Evolutionary conservation across 2,329 filamentous ascomycete genomes (phyloP).

Genomic region (Sclerotinia subarctica): DNA sequence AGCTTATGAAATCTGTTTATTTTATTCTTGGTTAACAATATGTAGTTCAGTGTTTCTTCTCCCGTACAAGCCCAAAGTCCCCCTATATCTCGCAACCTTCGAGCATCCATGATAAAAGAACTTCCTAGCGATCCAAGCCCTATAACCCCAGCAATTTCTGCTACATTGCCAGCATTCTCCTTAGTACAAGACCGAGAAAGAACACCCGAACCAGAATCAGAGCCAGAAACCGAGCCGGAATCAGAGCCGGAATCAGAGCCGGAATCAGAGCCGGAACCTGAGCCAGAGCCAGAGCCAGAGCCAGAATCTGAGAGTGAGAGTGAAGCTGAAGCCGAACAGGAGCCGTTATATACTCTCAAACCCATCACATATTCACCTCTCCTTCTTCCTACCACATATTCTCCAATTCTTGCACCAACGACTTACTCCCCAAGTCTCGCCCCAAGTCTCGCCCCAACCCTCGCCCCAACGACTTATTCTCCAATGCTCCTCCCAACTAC

Average conservation of each 20-base stretch:
- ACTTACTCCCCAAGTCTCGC: background rate
- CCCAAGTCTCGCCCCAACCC: background rate
- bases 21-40: constrained; percentile 16
- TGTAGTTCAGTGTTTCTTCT: constrained; percentile 23
- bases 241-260: constrained; percentile 19
- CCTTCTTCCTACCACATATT: constrained; percentile 27
- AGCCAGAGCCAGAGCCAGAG: constrained; percentile 19
- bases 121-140: constrained; percentile 34
- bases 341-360: constrained; percentile 36
- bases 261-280: background rate
- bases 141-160: constrained; percentile 35
- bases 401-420: constrained; percentile 19
- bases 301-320: constrained; percentile 3
- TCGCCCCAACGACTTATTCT: background rate
- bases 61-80: constrained; percentile 17
- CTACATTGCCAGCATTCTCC: constrained; percentile 34
- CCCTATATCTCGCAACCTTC: constrained; percentile 28
- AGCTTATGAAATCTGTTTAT: constrained; percentile 37
- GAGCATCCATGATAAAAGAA: constrained; percentile 33
- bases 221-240: constrained; percentile 17
- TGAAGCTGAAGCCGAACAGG: constrained; percentile 26
- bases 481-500: constrained; percentile 6
- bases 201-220: constrained; percentile 30
- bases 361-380: constrained; percentile 37
- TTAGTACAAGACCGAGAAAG: constrained; percentile 34